Conservation (phyloP, 306 rosid genomes). For the Pueraria montana region DNA sequence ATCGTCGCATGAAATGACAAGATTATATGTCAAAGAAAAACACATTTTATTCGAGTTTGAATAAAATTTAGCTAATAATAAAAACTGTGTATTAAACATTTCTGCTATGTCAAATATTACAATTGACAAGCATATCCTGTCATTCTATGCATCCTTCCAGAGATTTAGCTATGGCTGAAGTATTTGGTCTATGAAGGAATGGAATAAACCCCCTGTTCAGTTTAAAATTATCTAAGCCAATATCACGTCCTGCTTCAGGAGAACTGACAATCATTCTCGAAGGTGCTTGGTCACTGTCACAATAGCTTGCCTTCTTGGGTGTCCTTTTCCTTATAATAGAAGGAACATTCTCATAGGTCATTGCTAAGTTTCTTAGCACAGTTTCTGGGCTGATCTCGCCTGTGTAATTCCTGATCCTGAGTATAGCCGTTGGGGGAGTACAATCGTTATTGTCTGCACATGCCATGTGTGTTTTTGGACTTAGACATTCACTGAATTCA, state of each 20-base stretch:
- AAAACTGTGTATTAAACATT: neutral
- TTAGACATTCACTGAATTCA: conserved; percentile 21
- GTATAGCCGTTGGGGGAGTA: conserved; percentile 37
- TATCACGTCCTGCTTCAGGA: conserved; percentile 36
- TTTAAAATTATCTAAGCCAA: conserved; percentile 21
- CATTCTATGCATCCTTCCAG: conserved; percentile 50
- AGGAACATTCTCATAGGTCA: conserved; percentile 64
- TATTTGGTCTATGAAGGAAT: conserved; percentile 1
- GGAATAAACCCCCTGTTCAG: conserved; percentile 40
- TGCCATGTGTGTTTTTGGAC: neutral
- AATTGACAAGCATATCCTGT: conserved; percentile 42
- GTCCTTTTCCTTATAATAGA: conserved; percentile 69
- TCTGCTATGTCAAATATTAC: neutral
- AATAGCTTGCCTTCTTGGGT: conserved; percentile 24
- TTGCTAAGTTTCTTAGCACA: conserved; percentile 59
- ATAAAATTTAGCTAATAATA: neutral
- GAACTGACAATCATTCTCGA: neutral
- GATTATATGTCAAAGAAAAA: neutral
- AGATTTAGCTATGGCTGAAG: conserved; percentile 38
- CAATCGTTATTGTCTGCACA: conserved; percentile 1
- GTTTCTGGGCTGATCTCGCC: conserved; percentile 56
- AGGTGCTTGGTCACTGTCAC: conserved; percentile 40
- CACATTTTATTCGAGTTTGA: neutral
- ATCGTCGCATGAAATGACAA: neutral
- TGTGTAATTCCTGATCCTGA: neutral